Evolutionary conservation across 805 yeast genomes (phyloP), one percentile per base, ranked within the genome.

Genomic region (Metschnikowia anglica): DNA sequence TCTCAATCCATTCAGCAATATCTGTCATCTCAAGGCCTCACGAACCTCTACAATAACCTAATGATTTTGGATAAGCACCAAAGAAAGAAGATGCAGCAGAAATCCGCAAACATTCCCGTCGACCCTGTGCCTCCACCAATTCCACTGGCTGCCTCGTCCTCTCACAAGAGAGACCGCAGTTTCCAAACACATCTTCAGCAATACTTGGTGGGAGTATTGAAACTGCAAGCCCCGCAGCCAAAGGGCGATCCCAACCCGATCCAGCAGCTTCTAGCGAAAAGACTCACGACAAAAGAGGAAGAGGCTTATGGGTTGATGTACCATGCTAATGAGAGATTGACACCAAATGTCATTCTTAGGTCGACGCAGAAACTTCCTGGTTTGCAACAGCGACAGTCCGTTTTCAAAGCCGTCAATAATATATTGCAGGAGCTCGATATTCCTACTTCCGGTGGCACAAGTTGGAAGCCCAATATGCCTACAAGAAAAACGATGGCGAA

Each of bases 21-120:
- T 56, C 74, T 83, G 54, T 79, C 93, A 1, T 86, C 96, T 1
- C 95, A 87, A 53, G 98, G 99, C 0, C 73, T 93, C 40, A 80
- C 96, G 1, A 96, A 87, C 58, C 72, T 93, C 16, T 88, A 89
- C 56, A 85, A 81, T 54, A 82, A 85, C 39, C 72, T 93, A 47
- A 81, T 90, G 79, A 72, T 77, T 16, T 68, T 80, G 30, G 90
- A 84, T 53, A 84, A 83, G 56, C 65, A 69, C 46, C 77, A 76
- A 37, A 78, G 79, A 56, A 74, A 73, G 53, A 71, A 80, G 26
- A 78, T 75, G 53, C 64, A 66, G 31, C 79, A 73, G 47, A 68
- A 66, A 18, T 58, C 55, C 21, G 44, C 56, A 1, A 41, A 45
- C n/a, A 49, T 48, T 18, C 34, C 37, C 12, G 41, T 43, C 20